These are phyloP conservation scores for Byssochlamys sp. DNA, from an alignment of 2,329 filamentous ascomycete species.

Conservation along the genomic window DNA sequence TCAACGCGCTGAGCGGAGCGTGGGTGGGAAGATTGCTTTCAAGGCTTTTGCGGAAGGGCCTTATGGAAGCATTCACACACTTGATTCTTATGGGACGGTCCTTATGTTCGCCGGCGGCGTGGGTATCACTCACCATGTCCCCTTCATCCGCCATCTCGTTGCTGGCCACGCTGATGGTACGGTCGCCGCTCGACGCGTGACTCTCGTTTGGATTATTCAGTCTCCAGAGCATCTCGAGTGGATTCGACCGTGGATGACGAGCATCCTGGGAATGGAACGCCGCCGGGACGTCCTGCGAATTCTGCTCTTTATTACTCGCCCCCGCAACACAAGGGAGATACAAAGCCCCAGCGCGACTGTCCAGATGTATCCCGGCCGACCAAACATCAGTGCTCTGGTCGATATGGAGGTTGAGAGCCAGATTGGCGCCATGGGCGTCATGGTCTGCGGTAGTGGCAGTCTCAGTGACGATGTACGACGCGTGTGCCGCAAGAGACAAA, in stretches of 20 bases:
- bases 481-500: slow-evolving; percentile 56
- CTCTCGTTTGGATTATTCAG: slow-evolving; percentile 85
- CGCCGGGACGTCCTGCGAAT: slow-evolving; percentile 76
- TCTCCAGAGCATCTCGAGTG: slow-evolving; percentile 83
- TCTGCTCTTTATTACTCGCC: slow-evolving; percentile 81
- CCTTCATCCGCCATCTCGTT: slow-evolving; percentile 71
- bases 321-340: slow-evolving; percentile 73
- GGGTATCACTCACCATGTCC: slow-evolving; percentile 89
- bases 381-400: slow-evolving; percentile 70
- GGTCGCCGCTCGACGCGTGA: slow-evolving; percentile 69
- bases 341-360: slow-evolving; percentile 67
- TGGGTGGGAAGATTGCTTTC: slow-evolving; percentile 50
- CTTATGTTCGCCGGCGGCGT: slow-evolving; percentile 87
- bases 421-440: slow-evolving; percentile 79
- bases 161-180: slow-evolving; percentile 59
- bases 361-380: slow-evolving; percentile 83
- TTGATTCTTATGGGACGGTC: slow-evolving; percentile 85
- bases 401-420: slow-evolving; percentile 72
- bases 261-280: slow-evolving; percentile 67
- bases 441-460: slow-evolving; percentile 66
- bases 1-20: slow-evolving; percentile 51
- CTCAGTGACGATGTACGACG: slow-evolving; percentile 66
- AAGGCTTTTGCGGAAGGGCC: slow-evolving; percentile 78
- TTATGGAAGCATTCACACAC: slow-evolving; percentile 71
- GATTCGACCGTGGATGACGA: slow-evolving; percentile 77